These are phyloP conservation scores for Epithemia pelagica DNA, from an alignment of 108 stramenopile genomes.

Conservation along the genomic window DNA sequence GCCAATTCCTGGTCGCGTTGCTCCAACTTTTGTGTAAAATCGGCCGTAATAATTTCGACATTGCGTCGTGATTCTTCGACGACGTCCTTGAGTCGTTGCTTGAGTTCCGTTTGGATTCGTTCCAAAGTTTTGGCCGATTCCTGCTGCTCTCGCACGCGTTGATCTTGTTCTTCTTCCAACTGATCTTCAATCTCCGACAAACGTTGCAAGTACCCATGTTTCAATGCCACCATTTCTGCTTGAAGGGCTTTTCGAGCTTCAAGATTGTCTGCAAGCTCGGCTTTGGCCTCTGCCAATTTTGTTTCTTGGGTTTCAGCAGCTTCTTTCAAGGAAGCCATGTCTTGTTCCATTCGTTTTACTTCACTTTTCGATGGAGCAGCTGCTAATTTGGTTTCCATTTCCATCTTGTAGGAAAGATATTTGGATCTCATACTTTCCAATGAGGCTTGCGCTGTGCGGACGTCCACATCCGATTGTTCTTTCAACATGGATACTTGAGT, in stretches of 20 bases:
- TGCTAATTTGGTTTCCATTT: constrained; percentile 4
- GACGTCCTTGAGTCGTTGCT: background rate
- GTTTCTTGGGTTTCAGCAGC: background rate
- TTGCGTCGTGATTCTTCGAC: background rate
- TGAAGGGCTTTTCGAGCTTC: background rate
- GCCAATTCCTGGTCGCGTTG: background rate
- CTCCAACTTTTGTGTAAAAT: background rate
- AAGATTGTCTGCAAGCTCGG: background rate
- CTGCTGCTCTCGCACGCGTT: background rate
- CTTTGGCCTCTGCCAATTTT: background rate
- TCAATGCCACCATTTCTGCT: background rate
- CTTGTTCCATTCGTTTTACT: background rate
- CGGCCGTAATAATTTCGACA: background rate
- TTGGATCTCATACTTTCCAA: constrained; percentile 1
- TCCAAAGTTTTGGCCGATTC: background rate
- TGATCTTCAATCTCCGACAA: background rate
- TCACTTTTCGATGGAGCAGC: background rate
- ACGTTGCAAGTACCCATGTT: background rate
- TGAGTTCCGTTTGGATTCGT: background rate
- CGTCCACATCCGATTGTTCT: background rate
- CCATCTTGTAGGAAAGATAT: constrained; percentile 1
- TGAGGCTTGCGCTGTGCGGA: background rate
- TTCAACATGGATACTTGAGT: background rate
- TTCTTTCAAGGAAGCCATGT: background rate
- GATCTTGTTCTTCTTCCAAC: background rate